phyloP scores from a whole-genome alignment of 176 grass and related monocot genomes.

The Lolium perenne region DNA sequence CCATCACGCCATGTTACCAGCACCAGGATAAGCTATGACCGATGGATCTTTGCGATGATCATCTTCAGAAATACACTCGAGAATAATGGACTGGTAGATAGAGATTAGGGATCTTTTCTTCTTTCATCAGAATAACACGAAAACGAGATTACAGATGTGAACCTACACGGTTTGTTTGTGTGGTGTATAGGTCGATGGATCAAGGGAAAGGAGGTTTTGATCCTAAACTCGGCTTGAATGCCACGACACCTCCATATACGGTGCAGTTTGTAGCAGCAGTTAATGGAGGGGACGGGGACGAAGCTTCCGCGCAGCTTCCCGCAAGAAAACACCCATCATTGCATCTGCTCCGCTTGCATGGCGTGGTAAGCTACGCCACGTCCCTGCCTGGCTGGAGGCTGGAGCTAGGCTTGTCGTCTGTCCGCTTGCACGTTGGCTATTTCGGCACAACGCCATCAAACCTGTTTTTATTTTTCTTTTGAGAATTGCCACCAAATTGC shows the following conservation, averaged over 20 bases:
- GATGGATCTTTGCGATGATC: not conserved
- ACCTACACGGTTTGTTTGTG: too few relatives aligned
- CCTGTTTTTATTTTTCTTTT: not conserved
- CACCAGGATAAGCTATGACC: not conserved
- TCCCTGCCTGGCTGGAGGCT: not conserved
- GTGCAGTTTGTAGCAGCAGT: not conserved
- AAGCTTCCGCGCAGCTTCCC: constrained; percentile 39
- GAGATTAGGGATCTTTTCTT: not conserved
- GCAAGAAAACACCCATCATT: not conserved
- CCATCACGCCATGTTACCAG: not conserved
- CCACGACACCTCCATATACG: not conserved
- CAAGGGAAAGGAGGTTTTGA: not conserved
- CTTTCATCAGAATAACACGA: not conserved
- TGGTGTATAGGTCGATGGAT: not conserved
- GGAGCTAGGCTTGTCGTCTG: not conserved
- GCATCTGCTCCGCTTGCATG: not conserved
- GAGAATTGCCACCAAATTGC: not conserved
- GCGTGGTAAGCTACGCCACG: constrained; percentile 8
- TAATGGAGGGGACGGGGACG: not conserved
- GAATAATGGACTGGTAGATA: not conserved
- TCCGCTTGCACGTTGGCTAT: constrained; percentile 24
- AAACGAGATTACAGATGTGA: not conserved
- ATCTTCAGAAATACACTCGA: not conserved
- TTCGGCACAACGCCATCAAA: not conserved
- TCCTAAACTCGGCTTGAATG: not conserved